Evolutionary conservation across 306 rosid species (phyloP).

Genomic region (Quercus robur): DNA sequence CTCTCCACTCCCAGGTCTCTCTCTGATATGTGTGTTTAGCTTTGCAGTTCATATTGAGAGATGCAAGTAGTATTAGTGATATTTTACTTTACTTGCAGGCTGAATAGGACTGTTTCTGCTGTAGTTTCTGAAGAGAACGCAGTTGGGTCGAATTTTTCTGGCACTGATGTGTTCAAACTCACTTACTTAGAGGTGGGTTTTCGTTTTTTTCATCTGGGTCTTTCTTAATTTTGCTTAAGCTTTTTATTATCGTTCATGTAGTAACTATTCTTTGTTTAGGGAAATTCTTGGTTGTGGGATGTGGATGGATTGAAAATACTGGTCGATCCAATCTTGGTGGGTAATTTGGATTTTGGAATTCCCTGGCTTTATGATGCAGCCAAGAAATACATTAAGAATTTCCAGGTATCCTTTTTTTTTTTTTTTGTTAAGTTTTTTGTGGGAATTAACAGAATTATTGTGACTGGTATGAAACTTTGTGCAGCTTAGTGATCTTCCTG

Average conservation of each 20-base stretch:
- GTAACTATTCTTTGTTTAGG: constrained; percentile 36
- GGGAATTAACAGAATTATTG: constrained; percentile 21
- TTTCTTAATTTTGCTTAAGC: constrained; percentile 19
- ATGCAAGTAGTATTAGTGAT: neutral
- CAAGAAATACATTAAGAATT: constrained; percentile 67
- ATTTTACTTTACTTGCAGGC: constrained; percentile 27
- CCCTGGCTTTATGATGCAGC: constrained; percentile 95
- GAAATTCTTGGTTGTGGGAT: constrained; percentile 90
- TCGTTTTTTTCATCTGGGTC: constrained; percentile 13
- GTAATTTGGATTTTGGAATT: constrained; percentile 95
- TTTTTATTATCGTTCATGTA: constrained; percentile 13
- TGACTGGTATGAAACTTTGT: constrained; percentile 34
- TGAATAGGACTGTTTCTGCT: constrained; percentile 47
- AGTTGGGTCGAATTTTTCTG: constrained; percentile 43
- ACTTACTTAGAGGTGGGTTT: constrained; percentile 82
- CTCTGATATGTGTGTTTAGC: neutral
- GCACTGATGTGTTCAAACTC: constrained; percentile 60
- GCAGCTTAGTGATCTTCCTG: constrained; percentile 93
- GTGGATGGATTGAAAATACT: constrained; percentile 57
- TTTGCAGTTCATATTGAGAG: neutral
- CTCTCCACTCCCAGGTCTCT: constrained; percentile 44
- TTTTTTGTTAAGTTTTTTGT: neutral
- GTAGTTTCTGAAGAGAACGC: constrained; percentile 60
- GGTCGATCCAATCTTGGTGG: constrained; percentile 96
- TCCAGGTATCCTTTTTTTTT: constrained; percentile 49